Evolutionary conservation across 2,329 filamentous ascomycete species (phyloP), one percentile per base, ranked within the genome.

Genomic region (Stromatinia cepivora): DNA sequence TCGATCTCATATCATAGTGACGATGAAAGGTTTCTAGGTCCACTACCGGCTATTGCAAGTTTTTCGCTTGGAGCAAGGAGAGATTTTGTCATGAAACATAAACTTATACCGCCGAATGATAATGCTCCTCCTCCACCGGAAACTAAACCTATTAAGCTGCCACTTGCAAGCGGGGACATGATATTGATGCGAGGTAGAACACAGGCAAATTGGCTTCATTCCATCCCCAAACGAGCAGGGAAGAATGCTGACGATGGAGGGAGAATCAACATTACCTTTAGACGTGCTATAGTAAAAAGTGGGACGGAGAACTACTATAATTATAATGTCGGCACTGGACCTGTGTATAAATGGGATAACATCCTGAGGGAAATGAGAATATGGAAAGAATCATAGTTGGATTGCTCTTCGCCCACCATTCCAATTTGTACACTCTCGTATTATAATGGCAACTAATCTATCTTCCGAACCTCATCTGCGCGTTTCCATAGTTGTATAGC

Each of bases 241-340:
- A 87, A 84, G 77, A 87, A 86, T 57, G 85, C 84, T 42, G 84
- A 84, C 64, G 88, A 90, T 42, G 86, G 87, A 34, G 87, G 87
- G 3, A 82, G 88, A 61, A 89, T 91, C 74, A 94, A 94, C 76
- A 93, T 94, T 72, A 94, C 92, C 0, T 92, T 94, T 76, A 82
- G 92, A 39, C 85, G 84, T 73, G 92, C 90, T 31, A 84, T 92
- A 82, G 83, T 91, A 31, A 90, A 85, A 73, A 90, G 82, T 4
- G 91, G 91, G 1, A 94, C 91, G 39, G 89, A 92, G 75, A 94
- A 94, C 79, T 94, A 94, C 78, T 93, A 94, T 79, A 87, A 88
- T 76, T 94, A 94, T 80, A 94, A 94, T 80, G 90, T 94, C 64
- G 91, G 92, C 0, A 84, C 79, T 52, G 91, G 92, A 0, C 83